Evolutionary conservation across 108 stramenopile species (phyloP).

Genomic region (Cyclostephanos tholiformis): DNA sequence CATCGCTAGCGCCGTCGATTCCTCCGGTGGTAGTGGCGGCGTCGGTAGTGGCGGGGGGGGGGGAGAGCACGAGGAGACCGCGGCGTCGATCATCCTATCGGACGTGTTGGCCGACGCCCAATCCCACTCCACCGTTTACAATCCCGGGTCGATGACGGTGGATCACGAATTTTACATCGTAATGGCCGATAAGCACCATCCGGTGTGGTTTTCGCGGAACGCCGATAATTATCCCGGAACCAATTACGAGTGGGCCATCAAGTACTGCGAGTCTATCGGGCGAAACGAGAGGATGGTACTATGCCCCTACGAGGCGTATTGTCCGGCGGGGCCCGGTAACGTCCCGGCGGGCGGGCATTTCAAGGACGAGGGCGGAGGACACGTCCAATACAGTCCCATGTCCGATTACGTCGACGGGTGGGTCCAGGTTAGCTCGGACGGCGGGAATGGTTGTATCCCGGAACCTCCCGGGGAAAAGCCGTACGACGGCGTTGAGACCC

Average conservation of each 20-base stretch:
- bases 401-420: not conserved
- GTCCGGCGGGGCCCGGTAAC: not conserved
- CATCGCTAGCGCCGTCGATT: not conserved
- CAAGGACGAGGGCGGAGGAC: not conserved
- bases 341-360: not conserved
- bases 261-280: not conserved
- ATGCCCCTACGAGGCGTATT: slow-evolving; percentile 7
- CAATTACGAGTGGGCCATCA: not conserved
- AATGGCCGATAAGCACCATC: slow-evolving; percentile 5
- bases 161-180: not conserved
- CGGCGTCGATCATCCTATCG: not conserved
- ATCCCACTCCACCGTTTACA: not conserved
- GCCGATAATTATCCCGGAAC: not conserved
- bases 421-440: slow-evolving; percentile 9
- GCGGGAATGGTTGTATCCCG: not conserved
- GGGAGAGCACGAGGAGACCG: too few species aligned
- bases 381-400: not conserved
- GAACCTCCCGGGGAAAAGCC: too few species aligned
- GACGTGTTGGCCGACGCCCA: not conserved
- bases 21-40: not conserved
- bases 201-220: not conserved
- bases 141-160: not conserved
- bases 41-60: too few species aligned
- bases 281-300: not conserved
- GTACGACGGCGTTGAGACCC: not conserved